phyloP scores from a whole-genome alignment of 1,139 yeast species.

The Pichia sp. region DNA sequence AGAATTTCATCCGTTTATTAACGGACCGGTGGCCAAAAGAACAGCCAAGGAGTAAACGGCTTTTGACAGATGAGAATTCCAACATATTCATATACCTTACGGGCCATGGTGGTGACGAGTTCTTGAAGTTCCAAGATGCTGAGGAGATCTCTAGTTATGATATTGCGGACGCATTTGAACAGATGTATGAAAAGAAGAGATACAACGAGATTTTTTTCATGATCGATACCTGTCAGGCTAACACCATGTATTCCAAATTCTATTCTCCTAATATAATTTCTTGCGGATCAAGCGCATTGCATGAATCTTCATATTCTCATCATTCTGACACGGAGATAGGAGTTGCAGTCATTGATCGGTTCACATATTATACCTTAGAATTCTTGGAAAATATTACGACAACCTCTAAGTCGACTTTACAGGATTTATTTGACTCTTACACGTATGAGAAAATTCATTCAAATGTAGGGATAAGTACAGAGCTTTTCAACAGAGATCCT shows the following conservation, averaged over 20 bases:
- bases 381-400: conserved; percentile 78
- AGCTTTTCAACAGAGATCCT: conserved; percentile 64
- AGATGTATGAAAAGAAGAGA: conserved; percentile 92
- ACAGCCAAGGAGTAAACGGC: conserved; percentile 86
- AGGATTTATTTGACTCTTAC: conserved; percentile 79
- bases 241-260: conserved; percentile 90
- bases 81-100: conserved; percentile 93
- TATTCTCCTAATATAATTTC: conserved; percentile 91
- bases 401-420: conserved; percentile 68
- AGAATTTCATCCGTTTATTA: conserved; percentile 79
- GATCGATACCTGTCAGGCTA: conserved; percentile 99
- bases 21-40: conserved; percentile 95
- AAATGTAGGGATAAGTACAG: conserved; percentile 85
- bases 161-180: conserved; percentile 94
- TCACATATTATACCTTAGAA: conserved; percentile 87
- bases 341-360: conserved; percentile 95
- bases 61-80: conserved; percentile 88
- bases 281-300: conserved; percentile 87
- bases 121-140: conserved; percentile 95
- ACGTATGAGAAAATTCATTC: conserved; percentile 85
- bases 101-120: conserved; percentile 98
- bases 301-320: conserved; percentile 91
- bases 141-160: conserved; percentile 96
- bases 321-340: conserved; percentile 95
- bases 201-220: conserved; percentile 93